These are phyloP conservation scores for Oryza punctata DNA, from an alignment of 176 grass and related monocot species.

Conservation along the genomic window DNA sequence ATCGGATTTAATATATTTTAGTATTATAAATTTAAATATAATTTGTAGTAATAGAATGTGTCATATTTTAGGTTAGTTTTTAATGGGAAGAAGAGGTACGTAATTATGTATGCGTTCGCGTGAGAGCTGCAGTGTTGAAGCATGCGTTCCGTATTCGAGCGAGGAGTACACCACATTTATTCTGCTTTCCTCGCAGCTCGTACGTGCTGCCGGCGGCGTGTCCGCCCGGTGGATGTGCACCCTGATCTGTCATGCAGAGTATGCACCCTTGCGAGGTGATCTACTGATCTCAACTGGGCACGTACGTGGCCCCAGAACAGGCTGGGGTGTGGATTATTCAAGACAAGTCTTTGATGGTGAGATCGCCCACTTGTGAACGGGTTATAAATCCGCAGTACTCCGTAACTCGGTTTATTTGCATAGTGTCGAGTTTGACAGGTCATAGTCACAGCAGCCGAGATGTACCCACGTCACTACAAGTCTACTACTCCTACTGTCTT, in stretches of 20 bases:
- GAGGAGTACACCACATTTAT: not conserved
- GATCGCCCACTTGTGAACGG: not conserved
- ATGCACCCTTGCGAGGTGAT: not conserved
- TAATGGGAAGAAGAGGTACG: too few species aligned
- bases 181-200: not conserved
- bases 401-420: too few species aligned
- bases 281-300: not conserved
- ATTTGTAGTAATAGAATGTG: too few species aligned
- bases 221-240: not conserved
- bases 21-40: too few species aligned
- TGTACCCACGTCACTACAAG: not conserved
- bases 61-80: too few species aligned
- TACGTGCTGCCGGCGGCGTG: not conserved
- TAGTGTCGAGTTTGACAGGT: too few species aligned
- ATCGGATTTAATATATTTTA: too few species aligned
- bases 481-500: not conserved
- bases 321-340: not conserved
- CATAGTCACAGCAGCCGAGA: not conserved
- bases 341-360: not conserved
- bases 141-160: not conserved
- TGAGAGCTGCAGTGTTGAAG: not conserved
- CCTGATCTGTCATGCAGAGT: not conserved
- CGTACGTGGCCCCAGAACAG: not conserved
- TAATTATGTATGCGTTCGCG: too few species aligned
- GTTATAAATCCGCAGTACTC: not conserved